phyloP scores from a whole-genome alignment of 805 yeast species.

The Ogataea pilisensis region DNA sequence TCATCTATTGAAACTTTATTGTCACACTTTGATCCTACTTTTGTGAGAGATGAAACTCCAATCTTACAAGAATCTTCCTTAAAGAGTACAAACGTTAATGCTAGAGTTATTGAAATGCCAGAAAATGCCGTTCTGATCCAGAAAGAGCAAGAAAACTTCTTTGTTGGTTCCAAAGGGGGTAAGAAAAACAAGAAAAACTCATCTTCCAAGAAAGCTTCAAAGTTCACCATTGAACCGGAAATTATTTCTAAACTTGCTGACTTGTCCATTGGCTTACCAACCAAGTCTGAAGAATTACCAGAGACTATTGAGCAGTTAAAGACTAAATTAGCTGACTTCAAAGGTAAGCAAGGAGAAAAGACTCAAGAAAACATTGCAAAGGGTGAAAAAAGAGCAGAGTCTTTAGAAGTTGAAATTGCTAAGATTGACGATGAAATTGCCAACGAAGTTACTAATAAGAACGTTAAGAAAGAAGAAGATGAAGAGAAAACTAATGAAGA shows the following conservation, averaged over 20 bases:
- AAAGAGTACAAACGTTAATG: constrained; percentile 14
- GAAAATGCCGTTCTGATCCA: constrained; percentile 60
- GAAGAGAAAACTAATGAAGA: constrained; percentile 2
- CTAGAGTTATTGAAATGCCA: constrained; percentile 57
- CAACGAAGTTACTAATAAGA: constrained; percentile 17
- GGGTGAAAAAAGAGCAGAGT: constrained; percentile 13
- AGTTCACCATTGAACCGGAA: constrained; percentile 75
- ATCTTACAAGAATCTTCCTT: constrained; percentile 11
- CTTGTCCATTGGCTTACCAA: constrained; percentile 75
- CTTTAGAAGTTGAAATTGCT: constrained; percentile 2
- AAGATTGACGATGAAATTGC: constrained; percentile 26
- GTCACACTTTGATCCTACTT: constrained; percentile 71
- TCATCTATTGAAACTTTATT: constrained; percentile 69
- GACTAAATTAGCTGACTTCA: constrained; percentile 65
- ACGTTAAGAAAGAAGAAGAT: constrained; percentile 3
- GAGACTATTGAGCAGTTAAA: constrained; percentile 62
- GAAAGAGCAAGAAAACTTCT: constrained; percentile 56
- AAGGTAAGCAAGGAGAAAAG: constrained; percentile 71
- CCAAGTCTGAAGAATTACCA: constrained; percentile 65
- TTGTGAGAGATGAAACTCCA: constrained; percentile 50
- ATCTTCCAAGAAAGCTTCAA: constrained; percentile 34
- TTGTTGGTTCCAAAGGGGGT: constrained; percentile 46
- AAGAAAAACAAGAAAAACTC: constrained; percentile 52
- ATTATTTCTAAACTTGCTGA: constrained; percentile 73
- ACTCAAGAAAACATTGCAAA: constrained; percentile 64